Evolutionary conservation across 495 filamentous ascomycete genomes (phyloP), one percentile per base, ranked within the genome.

Genomic region (Neurospora africana): DNA sequence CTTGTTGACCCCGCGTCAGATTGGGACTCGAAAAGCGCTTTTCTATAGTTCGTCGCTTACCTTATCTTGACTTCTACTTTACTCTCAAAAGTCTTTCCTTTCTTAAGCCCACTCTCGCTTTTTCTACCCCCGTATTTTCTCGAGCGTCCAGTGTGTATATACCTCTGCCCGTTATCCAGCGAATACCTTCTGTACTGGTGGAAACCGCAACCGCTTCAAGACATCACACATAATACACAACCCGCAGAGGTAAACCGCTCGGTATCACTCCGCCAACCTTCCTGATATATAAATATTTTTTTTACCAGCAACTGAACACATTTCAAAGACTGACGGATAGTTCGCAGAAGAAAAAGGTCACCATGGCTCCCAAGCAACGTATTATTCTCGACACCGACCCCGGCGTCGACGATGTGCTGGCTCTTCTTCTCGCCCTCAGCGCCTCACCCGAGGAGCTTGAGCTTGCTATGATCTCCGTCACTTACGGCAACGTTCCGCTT

Each of bases 341-440:
- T 70, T 33, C 13, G 5, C 69, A 30, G 21, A 9, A 38, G 17
- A 41, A 53, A 30, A 44, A 44, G 40, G 3, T 15, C 65, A 80
- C 47, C 70, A 89, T 89, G 87, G 83, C 86, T 10, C 85, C 87
- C 23, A 83, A 85, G 65, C 92, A 89, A 75, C 89, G 89, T 73
- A 89, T 98, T 71, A 97, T 98, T 74, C 94, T 98, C 69, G 95
- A 98, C 76, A 98, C 94, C 33, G 94, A 98, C 78, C 94, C 94
- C 58, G 95, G 95, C 68, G 91, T 94, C 76, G 95, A 99, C 81
- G 95, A 99, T 85, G 86, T 96, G 68, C 85, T 98, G 44, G 96
- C 93, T 15, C 76, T 87, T 75, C 84, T 99, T 68, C 87, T 98
- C 10, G 95, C 95, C 8, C 87, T 98, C 69, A 90, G 92, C 19